Percentiles rank a stretch among this genome's conserved stretches.
Evolutionary conservation across 2,329 filamentous ascomycete species (phyloP).

Genomic region (Penicillium sp.): DNA sequence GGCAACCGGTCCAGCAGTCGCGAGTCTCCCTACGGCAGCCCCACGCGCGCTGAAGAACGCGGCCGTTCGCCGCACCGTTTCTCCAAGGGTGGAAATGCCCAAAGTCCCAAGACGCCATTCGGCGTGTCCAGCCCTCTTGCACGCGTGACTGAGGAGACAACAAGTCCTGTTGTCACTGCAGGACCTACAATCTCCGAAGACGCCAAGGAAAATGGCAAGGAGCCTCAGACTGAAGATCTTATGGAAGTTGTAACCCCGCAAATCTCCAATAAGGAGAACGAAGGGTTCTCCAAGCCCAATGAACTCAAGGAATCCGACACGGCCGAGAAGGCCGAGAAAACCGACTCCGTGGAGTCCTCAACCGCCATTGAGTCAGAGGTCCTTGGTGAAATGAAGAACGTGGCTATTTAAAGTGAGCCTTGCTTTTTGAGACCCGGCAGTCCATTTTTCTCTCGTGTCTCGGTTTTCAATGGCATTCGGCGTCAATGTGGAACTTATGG

Average conservation of each 20-base stretch:
- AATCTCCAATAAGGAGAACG: constrained; percentile 36
- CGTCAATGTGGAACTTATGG: constrained; percentile 1
- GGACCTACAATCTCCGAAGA: constrained; percentile 36
- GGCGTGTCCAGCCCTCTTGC: constrained; percentile 47
- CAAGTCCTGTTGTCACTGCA: constrained; percentile 35
- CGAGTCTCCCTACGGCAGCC: constrained; percentile 54
- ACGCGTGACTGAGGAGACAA: constrained; percentile 46
- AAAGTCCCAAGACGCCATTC: constrained; percentile 45
- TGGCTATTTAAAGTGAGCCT: constrained; percentile 41
- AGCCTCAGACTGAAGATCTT: constrained; percentile 37
- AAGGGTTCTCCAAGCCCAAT: constrained; percentile 22
- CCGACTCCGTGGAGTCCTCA: constrained; percentile 26
- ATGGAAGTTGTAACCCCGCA: constrained; percentile 41
- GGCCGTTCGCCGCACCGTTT: constrained; percentile 50
- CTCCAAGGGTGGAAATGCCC: constrained; percentile 40
- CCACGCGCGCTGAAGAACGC: constrained; percentile 45
- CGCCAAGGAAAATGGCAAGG: constrained; percentile 28
- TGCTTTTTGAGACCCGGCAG: constrained; percentile 11
- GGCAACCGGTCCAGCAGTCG: constrained; percentile 44
- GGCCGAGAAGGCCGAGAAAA: constrained; percentile 20
- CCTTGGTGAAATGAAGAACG: constrained; percentile 49
- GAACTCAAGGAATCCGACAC: constrained; percentile 32
- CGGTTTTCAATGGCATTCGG: constrained; percentile 16
- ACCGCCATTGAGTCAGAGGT: constrained; percentile 38
- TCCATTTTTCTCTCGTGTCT: constrained; percentile 9